phyloP scores from a whole-genome alignment of 2,329 filamentous ascomycete genomes.

The Diaporthe sp. region DNA sequence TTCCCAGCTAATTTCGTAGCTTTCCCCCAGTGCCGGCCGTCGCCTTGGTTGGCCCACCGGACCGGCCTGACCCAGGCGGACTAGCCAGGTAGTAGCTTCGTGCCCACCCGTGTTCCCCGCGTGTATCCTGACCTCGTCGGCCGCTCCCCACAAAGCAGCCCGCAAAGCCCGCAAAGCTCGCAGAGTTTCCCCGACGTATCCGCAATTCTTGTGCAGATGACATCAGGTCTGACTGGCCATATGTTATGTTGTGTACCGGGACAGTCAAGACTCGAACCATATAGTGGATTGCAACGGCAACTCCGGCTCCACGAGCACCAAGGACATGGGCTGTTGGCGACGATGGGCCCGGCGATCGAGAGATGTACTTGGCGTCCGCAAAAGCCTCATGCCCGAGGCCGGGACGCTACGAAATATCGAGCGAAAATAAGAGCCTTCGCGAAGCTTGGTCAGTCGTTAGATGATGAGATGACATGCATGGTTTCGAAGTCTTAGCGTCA shows the following conservation, averaged over 20 bases:
- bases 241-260: background rate
- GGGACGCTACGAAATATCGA: conserved; percentile 3
- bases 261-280: background rate
- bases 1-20: conserved; percentile 11
- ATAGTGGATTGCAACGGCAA: conserved; percentile 8
- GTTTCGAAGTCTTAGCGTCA: background rate
- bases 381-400: conserved; percentile 7
- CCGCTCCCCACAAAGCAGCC: conserved; percentile 15
- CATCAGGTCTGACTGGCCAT: conserved; percentile 1
- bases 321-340: background rate
- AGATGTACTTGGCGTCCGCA: conserved; percentile 1
- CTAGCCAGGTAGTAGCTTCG: background rate
- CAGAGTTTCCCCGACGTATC: conserved; percentile 15
- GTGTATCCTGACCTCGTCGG: background rate
- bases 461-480: conserved; percentile 22
- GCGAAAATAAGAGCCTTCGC: background rate
- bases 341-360: background rate
- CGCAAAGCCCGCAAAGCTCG: background rate
- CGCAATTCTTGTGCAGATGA: conserved; percentile 16
- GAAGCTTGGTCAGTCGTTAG: background rate
- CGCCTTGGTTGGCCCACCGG: background rate
- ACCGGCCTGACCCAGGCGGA: background rate
- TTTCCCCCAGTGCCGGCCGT: conserved; percentile 2
- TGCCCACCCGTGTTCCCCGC: conserved; percentile 13
- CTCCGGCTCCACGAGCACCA: conserved; percentile 1